A percentile compares a stretch with the other conserved stretches of the same genome.
phyloP scores from a whole-genome alignment of 805 yeast species.

The Suhomyces pyralidae region DNA sequence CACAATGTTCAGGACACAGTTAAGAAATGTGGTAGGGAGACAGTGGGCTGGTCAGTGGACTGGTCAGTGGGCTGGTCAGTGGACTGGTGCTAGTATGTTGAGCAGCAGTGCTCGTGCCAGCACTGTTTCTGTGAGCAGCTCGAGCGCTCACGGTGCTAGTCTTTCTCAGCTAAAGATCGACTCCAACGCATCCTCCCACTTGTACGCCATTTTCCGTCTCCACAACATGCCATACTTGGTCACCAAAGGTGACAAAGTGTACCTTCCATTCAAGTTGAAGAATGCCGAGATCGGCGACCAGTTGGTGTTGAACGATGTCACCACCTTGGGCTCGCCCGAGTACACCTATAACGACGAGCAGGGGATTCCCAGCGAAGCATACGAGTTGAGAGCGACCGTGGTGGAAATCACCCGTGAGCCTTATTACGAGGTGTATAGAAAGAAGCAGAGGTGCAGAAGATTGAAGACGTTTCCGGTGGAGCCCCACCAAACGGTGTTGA shows the following conservation, averaged over 20 bases:
- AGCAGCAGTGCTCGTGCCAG: neutral
- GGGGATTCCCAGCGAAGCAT: conserved; percentile 47
- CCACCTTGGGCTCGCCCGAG: conserved; percentile 81
- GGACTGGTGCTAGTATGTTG: too few species aligned
- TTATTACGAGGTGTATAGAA: conserved; percentile 52
- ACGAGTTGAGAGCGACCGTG: conserved; percentile 69
- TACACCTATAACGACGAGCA: conserved; percentile 55
- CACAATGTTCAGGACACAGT: neutral
- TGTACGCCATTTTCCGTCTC: conserved; percentile 80
- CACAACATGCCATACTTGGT: conserved; percentile 85
- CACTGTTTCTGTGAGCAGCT: neutral
- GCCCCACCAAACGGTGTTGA: conserved; percentile 72
- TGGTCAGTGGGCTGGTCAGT: too few species aligned
- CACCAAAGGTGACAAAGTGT: conserved; percentile 84
- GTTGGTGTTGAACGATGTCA: conserved; percentile 69
- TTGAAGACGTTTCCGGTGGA: conserved; percentile 70
- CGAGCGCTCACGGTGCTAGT: neutral
- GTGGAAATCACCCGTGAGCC: conserved; percentile 84
- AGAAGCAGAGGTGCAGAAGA: conserved; percentile 77
- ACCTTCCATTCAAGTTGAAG: conserved; percentile 74
- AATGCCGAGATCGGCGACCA: conserved; percentile 80
- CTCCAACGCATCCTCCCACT: conserved; percentile 46
- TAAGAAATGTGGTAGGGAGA: neutral
- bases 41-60: too few species aligned
- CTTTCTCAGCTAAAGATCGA: conserved; percentile 50